Evolutionary conservation across 139 green algal species (phyloP), one percentile per base, ranked within the genome.

Genomic region (Auxenochlorella protothecoides): DNA sequence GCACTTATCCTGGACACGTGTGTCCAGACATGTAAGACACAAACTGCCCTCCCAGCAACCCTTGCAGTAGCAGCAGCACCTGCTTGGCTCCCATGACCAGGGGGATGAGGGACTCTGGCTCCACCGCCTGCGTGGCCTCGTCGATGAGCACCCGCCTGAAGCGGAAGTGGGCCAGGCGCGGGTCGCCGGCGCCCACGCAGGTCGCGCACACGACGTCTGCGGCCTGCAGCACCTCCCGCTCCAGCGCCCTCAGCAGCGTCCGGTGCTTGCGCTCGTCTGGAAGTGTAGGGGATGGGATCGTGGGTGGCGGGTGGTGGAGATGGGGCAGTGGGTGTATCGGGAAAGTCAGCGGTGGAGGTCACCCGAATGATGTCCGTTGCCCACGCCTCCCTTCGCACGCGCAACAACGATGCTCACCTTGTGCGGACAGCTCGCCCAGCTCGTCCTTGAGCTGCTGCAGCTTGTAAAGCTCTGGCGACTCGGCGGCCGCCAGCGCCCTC

Each of bases 81-180:
- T 95, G 90, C 80, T 97, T 97, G 59, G 88, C 89, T 8, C 94
- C 94, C 81, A 97, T 85, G 65, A 98, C 86, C 81, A 99, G 82
- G 5, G 95, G 91, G 62, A 98, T 95, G 53, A 99, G 83, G 60
- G 83, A 87, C 87, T 98, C 95, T 1, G 92, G 83, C 79, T 97
- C 90, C 6, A 91, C 97, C 52, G 91, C 86, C 80, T 98, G 93
- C 10, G 83, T 90, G 55, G 93, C 93, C 73, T 98, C 93, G 71
- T 98, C 93, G 9, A 98, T 79, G 53, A 97, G 84, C 7, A 97
- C 91, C 15, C 92, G 68, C 16, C 75, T 76, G 86, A 93, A 98
- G 8, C 16, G 56, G 13, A 57, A 62, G 3, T 53, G 71, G 12
- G 63, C 10, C 63, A 88, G 70, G 10, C 71, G 51, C 15, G 65